phyloP scores from a whole-genome alignment of 1,139 yeast genomes.

The Zygotorulaspora mrakii region DNA sequence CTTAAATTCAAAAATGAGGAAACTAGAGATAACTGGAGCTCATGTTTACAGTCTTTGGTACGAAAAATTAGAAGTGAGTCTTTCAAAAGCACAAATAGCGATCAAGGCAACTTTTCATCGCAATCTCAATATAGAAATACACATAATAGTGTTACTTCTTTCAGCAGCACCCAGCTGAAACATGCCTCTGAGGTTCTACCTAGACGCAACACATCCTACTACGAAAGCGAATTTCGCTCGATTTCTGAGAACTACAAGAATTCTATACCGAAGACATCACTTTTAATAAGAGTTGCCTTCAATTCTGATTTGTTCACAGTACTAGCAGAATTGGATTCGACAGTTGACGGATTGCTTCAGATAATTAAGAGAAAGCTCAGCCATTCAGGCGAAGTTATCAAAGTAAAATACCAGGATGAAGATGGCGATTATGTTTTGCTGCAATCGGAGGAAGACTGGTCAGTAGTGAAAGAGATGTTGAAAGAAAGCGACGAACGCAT shows the following conservation, averaged over 20 bases:
- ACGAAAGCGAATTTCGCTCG: constrained; percentile 38
- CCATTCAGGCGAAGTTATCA: constrained; percentile 41
- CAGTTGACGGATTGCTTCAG: constrained; percentile 34
- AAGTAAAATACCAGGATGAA: constrained; percentile 84
- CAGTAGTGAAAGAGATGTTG: constrained; percentile 43
- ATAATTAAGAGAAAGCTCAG: constrained; percentile 40
- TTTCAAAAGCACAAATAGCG: constrained; percentile 28
- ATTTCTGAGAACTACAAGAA: constrained; percentile 40
- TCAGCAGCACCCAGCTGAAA: constrained; percentile 32
- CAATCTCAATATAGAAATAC: constrained; percentile 21
- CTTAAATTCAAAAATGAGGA: constrained; percentile 70
- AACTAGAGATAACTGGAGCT: constrained; percentile 66
- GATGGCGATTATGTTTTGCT: constrained; percentile 91
- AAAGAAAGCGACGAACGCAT: constrained; percentile 39
- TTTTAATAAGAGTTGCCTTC: constrained; percentile 39
- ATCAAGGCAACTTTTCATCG: constrained; percentile 29
- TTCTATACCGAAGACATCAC: constrained; percentile 38
- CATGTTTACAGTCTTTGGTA: constrained; percentile 46
- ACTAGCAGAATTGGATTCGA: constrained; percentile 37
- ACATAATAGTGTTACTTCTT: constrained; percentile 32
- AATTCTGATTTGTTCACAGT: constrained; percentile 41
- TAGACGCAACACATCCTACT: constrained; percentile 35
- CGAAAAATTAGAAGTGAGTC: constrained; percentile 40
- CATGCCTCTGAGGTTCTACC: constrained; percentile 38
- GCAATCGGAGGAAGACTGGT: constrained; percentile 76